Evolutionary conservation across 176 grass and related monocot genomes (phyloP), one percentile per base, ranked within the genome.

Genomic region (Eleusine indica): DNA sequence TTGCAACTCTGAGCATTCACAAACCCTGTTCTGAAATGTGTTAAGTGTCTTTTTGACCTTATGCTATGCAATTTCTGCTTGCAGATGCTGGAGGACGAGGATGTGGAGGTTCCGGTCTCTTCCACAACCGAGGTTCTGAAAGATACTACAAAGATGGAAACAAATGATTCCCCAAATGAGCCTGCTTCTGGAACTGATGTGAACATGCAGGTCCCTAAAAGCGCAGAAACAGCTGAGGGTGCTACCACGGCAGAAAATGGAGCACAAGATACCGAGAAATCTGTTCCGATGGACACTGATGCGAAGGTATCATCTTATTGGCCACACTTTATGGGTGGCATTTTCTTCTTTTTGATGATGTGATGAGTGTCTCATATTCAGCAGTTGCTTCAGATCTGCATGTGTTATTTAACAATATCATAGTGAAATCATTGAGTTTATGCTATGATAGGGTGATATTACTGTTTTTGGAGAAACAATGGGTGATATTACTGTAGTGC

Each of bases 71-170:
- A 35, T 35, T 35, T 86, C 30, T 67, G 22, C 32, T 12, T 65
- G 43, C 58, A 98, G 96, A 94, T 98, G 87, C 71, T 98, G 74
- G 96, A 98, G 86, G 96, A 96, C 77, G 91, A 96, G 77, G 91
- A 90, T 47, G 70, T 93, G 74, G 93, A 96, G 61, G 89, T 93
- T 89, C 90, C 82, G 12, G 89, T 94, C 9, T 88, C 89, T 68
- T 25, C 73, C 77, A 16, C 75, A 16, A 78, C 79, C 51, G 91
- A 94, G 22, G 74, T 6, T 77, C 53, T 57, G 52, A 94, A 90
- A 51, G 93, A 94, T 35, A 44, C 75, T 69, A 51, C 68, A 35
- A 94, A 94, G 51, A 98, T 94, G 96, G 93, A 98, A 6, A 90
- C 83, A 67, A 87, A 98, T 79, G 84, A 94, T 68, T 48, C 53